phyloP scores from a whole-genome alignment of 1,284 basidiomycete genomes.

The Cutaneotrichosporon sp. region DNA sequence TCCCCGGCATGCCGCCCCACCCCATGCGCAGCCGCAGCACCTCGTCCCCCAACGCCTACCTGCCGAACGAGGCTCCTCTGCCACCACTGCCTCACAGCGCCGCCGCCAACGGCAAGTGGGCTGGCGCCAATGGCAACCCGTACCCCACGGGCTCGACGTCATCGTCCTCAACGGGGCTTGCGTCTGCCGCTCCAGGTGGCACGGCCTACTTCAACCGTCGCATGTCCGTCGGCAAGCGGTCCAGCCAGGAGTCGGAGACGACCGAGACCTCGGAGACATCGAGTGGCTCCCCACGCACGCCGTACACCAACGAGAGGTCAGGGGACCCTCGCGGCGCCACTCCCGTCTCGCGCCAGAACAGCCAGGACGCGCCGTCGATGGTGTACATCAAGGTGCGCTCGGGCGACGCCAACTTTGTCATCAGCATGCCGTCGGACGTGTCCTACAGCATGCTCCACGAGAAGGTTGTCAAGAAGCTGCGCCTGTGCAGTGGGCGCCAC shows the following conservation, averaged over 20 bases:
- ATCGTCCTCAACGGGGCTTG: slow-evolving; percentile 34
- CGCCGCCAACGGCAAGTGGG: slow-evolving; percentile 12
- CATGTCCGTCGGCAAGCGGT: slow-evolving; percentile 32
- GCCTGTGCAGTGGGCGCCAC: slow-evolving; percentile 74
- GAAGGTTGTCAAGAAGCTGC: slow-evolving; percentile 88
- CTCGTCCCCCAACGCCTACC: slow-evolving; percentile 57
- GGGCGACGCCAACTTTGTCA: slow-evolving; percentile 67
- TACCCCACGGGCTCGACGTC: slow-evolving; percentile 25
- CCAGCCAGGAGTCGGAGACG: slow-evolving; percentile 44
- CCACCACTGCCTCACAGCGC: slow-evolving; percentile 29
- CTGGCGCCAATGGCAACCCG: slow-evolving; percentile 17
- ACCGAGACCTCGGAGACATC: slow-evolving; percentile 53
- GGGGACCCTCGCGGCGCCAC: slow-evolving; percentile 38
- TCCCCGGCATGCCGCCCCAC: slow-evolving; percentile 5
- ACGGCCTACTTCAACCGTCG: slow-evolving; percentile 41
- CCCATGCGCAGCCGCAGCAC: slow-evolving; percentile 54
- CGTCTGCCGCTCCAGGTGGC: slow-evolving; percentile 31
- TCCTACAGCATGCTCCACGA: slow-evolving; percentile 81
- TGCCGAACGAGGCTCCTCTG: slow-evolving; percentile 33
- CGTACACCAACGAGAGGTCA: slow-evolving; percentile 60
- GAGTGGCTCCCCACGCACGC: slow-evolving; percentile 52
- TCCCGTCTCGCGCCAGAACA: slow-evolving; percentile 41
- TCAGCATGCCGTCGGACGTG: slow-evolving; percentile 77
- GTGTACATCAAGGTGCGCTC: slow-evolving; percentile 70
- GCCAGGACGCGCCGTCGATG: slow-evolving; percentile 22